These are phyloP conservation scores for Hordeum marinum DNA, from an alignment of 176 grass and related monocot genomes.

Conservation along the genomic window DNA sequence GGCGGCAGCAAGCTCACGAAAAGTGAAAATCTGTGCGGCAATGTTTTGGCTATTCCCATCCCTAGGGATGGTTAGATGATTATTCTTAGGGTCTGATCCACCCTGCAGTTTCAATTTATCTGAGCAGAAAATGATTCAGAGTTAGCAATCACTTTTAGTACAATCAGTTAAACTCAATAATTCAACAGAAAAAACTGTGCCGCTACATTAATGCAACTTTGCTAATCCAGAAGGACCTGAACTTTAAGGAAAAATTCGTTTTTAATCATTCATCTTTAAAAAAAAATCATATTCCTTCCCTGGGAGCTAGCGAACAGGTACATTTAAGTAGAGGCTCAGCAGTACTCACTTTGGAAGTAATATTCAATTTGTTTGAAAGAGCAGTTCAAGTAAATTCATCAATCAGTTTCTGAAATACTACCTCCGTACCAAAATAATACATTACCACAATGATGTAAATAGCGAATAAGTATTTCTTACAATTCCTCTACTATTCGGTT, in stretches of 20 bases:
- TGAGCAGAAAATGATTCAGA: constrained; percentile 18
- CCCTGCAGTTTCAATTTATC: constrained; percentile 57
- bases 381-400: background rate
- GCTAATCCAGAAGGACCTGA: background rate
- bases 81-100: constrained; percentile 57
- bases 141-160: background rate
- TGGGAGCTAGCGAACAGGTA: background rate
- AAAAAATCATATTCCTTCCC: background rate
- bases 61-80: constrained; percentile 43
- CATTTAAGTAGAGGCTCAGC: background rate
- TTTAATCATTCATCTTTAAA: background rate
- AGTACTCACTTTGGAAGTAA: background rate
- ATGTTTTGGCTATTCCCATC: constrained; percentile 76
- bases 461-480: background rate
- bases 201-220: background rate
- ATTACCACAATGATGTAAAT: background rate
- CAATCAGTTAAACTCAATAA: background rate
- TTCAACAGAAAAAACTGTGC: background rate
- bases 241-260: background rate
- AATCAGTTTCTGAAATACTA: background rate
- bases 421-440: too few relatives aligned
- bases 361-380: background rate
- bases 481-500: background rate
- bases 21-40: constrained; percentile 88
- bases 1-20: constrained; percentile 75